A percentile compares a stretch with the other conserved stretches of the same genome.
Evolutionary conservation across 306 rosid species (phyloP).

Genomic region (Lotus japonicus): DNA sequence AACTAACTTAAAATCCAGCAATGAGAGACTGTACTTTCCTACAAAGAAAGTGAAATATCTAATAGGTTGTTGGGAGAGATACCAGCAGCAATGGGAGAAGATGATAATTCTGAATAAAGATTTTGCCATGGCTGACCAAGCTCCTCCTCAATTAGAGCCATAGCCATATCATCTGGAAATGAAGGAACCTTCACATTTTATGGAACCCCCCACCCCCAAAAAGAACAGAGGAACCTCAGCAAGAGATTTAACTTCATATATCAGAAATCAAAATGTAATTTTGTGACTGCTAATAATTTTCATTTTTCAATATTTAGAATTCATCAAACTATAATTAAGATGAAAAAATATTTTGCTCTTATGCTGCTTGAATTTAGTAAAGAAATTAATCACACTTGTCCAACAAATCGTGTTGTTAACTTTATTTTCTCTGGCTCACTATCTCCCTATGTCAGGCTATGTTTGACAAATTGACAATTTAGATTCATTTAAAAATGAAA

Average conservation of each 20-base stretch:
- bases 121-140: slow-evolving; percentile 97
- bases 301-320: background rate
- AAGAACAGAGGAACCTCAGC: slow-evolving; percentile 32
- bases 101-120: slow-evolving; percentile 76
- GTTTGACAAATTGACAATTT: background rate
- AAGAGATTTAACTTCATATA: background rate
- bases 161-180: slow-evolving; percentile 93
- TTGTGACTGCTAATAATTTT: background rate
- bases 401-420: background rate
- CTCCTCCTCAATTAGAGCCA: slow-evolving; percentile 94
- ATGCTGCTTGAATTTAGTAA: background rate
- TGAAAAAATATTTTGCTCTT: background rate
- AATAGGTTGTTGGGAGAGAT: slow-evolving; percentile 35
- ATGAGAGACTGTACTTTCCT: slow-evolving; percentile 24
- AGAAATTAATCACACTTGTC: slow-evolving; percentile 10
- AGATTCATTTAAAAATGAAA: slow-evolving; percentile 10
- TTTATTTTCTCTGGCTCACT: background rate
- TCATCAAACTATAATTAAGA: slow-evolving; percentile 6
- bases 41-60: slow-evolving; percentile 21
- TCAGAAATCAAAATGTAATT: slow-evolving; percentile 6
- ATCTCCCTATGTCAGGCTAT: background rate
- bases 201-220: slow-evolving; percentile 27
- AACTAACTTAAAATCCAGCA: slow-evolving; percentile 22
- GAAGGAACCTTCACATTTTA: slow-evolving; percentile 80
- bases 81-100: slow-evolving; percentile 99